Percentiles rank a stretch among this genome's conserved stretches.
These are phyloP conservation scores for Rubia yunnanensis DNA, from an alignment of 257 asterid genomes.

Conservation along the genomic window DNA sequence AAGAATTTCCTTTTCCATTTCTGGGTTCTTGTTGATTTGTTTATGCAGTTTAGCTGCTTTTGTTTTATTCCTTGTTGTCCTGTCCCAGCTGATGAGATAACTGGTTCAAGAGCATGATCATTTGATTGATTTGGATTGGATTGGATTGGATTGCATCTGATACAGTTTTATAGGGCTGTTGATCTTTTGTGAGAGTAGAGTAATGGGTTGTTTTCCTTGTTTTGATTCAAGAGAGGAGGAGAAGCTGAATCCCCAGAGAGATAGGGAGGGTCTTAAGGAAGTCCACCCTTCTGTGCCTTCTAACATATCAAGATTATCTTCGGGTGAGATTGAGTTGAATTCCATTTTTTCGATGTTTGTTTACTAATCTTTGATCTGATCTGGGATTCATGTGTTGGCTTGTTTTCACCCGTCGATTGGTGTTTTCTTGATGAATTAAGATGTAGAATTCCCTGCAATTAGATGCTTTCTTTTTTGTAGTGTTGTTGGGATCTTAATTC, in stretches of 20 bases:
- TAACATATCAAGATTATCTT: constrained; percentile 69
- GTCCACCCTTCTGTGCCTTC: constrained; percentile 46
- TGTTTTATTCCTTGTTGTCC: constrained; percentile 7
- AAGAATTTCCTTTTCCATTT: not conserved
- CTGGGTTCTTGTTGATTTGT: constrained; percentile 1
- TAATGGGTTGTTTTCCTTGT: constrained; percentile 95
- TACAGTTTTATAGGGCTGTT: constrained; percentile 20
- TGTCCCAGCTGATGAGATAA: constrained; percentile 16
- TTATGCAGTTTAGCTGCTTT: constrained; percentile 3
- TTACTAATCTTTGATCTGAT: constrained; percentile 40
- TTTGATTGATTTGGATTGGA: constrained; percentile 22
- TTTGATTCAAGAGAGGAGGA: constrained; percentile 85
- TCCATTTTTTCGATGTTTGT: not conserved
- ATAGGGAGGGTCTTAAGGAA: constrained; percentile 55
- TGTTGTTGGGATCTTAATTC: constrained; percentile 25
- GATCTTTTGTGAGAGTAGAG: constrained; percentile 24
- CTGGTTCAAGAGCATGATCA: constrained; percentile 20
- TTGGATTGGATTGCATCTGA: constrained; percentile 28
- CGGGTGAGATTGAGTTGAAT: constrained; percentile 45
- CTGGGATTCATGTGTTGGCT: constrained; percentile 16
- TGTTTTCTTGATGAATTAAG: constrained; percentile 7
- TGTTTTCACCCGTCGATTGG: too few relatives aligned
- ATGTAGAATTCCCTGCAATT: not conserved
- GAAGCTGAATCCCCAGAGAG: constrained; percentile 49
- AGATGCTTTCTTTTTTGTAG: constrained; percentile 1